phyloP scores from a whole-genome alignment of 805 yeast genomes.

The Saccharomycopsis microspora region DNA sequence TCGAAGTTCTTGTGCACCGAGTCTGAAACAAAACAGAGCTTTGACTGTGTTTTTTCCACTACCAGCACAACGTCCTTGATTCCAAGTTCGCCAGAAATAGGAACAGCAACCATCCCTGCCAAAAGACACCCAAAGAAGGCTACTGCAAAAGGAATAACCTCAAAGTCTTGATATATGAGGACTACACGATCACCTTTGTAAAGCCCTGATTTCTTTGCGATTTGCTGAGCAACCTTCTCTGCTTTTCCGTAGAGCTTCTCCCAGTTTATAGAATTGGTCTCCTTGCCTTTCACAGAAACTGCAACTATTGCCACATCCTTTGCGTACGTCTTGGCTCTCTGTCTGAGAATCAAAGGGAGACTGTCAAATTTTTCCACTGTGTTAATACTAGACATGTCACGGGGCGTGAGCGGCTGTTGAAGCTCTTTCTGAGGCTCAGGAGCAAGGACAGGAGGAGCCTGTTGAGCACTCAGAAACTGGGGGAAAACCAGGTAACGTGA shows the following conservation, averaged over 20 bases:
- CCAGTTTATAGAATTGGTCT: slow-evolving; percentile 70
- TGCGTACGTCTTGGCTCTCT: slow-evolving; percentile 54
- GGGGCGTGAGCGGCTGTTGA: slow-evolving; percentile 55
- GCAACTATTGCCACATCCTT: slow-evolving; percentile 63
- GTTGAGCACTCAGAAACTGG: background rate
- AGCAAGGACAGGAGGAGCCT: background rate
- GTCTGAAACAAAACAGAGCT: slow-evolving; percentile 73
- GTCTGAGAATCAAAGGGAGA: slow-evolving; percentile 60
- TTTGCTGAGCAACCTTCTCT: slow-evolving; percentile 79
- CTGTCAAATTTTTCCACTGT: slow-evolving; percentile 40
- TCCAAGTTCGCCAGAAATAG: slow-evolving; percentile 67
- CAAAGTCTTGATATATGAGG: slow-evolving; percentile 71
- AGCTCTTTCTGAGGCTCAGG: slow-evolving; percentile 28
- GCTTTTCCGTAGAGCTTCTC: slow-evolving; percentile 75
- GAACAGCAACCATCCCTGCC: slow-evolving; percentile 92
- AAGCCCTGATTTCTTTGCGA: slow-evolving; percentile 52
- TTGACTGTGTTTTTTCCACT: slow-evolving; percentile 63
- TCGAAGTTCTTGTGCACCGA: slow-evolving; percentile 67
- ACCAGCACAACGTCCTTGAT: slow-evolving; percentile 61
- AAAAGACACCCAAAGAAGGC: slow-evolving; percentile 86
- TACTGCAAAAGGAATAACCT: slow-evolving; percentile 73
- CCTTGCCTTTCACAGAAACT: slow-evolving; percentile 75
- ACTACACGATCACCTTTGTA: slow-evolving; percentile 79
- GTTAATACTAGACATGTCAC: slow-evolving; percentile 28
- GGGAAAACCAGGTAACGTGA: too few relatives aligned